Evolutionary conservation across 306 rosid species (phyloP).

Genomic region (Senna tora): DNA sequence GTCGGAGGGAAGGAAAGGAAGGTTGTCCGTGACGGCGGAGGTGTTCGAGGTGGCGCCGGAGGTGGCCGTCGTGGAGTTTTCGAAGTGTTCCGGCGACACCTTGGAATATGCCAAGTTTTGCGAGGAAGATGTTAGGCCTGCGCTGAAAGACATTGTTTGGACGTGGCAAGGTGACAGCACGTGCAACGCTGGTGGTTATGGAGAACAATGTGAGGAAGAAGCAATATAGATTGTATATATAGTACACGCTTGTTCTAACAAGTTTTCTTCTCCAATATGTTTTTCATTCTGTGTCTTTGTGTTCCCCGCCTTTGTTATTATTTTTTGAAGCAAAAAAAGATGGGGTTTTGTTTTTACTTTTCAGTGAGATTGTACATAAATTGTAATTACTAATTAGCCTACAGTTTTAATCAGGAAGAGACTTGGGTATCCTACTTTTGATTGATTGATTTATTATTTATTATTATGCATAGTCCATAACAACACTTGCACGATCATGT

Average conservation of each 20-base stretch:
- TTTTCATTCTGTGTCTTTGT: background rate
- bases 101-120: slow-evolving; percentile 70
- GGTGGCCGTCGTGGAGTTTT: slow-evolving; percentile 71
- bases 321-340: background rate
- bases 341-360: background rate
- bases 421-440: too few relatives aligned
- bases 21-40: slow-evolving; percentile 62
- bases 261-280: background rate
- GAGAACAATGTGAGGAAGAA: slow-evolving; percentile 22
- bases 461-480: too few relatives aligned
- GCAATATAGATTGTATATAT: background rate
- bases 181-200: slow-evolving; percentile 2
- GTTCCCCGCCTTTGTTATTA: background rate
- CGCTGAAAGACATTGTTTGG: slow-evolving; percentile 78
- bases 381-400: slow-evolving; percentile 4
- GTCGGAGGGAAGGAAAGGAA: slow-evolving; percentile 68
- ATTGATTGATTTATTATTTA: too few relatives aligned
- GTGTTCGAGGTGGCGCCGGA: slow-evolving; percentile 72
- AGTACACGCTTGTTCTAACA: background rate
- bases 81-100: slow-evolving; percentile 70
- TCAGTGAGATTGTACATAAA: background rate
- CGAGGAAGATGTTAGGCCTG: slow-evolving; percentile 70
- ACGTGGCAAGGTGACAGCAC: slow-evolving; percentile 75
- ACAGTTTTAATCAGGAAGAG: too few relatives aligned
- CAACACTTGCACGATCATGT: too few relatives aligned